Evolutionary conservation across 2,329 filamentous ascomycete genomes (phyloP), one percentile per base, ranked within the genome.

Genomic region (Hymenoscyphus scutula): DNA sequence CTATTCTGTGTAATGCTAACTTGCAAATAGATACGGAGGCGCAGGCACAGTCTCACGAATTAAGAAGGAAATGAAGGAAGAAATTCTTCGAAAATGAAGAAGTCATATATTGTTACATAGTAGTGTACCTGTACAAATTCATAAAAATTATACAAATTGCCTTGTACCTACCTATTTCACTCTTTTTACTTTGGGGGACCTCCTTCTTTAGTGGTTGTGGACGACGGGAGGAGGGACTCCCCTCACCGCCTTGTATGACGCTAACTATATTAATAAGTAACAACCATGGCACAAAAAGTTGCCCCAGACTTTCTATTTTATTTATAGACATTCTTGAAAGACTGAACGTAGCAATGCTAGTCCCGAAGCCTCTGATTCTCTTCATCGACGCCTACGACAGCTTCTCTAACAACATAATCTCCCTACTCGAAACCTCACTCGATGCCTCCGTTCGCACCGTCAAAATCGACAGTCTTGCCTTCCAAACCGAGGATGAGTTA

Each of bases 311-410:
- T 48, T 25, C 7, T 19, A 2, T 48, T 19, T 48, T 23, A 45
- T n/a, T 19, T 45, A n/a, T 45, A 6, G 7, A 48, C 5, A 53
- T 17, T 37, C 53, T 53, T 30, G 27, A 45, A 32, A n/a, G 25
- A n/a, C 56, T n/a, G n/a, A 34, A 34, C 62, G 62, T 71, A 60
- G 70, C 63, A 62, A 74, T 73, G 72, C 58, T 60, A 56, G 62
- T 65, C 15, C 59, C 65, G 7, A 73, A 74, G 63, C 70, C 73
- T 51, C 62, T 69, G 19, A 89, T 98, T 65, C 85, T 98, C 66
- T 97, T 96, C 77, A 82, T 99, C 69, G 95, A 98, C 76, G 93
- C 94, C 65, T 96, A 96, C 77, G 95, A 99, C 79, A 97, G 93
- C 51, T 99, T 97, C 77, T 91, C 92, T 61, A 93, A 96, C 78